Conservation (phyloP, 345 rosid species). For the Salix viminalis region DNA sequence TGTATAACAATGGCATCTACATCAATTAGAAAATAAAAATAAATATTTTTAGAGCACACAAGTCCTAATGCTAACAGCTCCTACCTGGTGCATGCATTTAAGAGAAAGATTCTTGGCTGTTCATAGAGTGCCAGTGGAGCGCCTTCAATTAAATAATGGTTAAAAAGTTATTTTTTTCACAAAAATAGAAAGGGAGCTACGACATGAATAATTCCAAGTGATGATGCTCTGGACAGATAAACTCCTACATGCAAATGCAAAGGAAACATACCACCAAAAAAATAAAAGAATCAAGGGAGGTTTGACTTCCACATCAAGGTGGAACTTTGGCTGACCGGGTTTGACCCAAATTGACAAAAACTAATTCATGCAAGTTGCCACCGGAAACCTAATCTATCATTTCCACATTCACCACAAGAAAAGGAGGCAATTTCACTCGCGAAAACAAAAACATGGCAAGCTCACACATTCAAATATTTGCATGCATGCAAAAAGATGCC, state of each 20-base stretch:
- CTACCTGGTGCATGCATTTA: not conserved
- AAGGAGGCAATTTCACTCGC: not conserved
- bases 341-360: not conserved
- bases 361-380: not conserved
- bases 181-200: not conserved
- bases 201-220: not conserved
- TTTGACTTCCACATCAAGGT: not conserved
- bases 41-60: too few relatives aligned
- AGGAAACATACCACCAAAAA: not conserved
- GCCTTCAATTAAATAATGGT: not conserved
- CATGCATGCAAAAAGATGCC: not conserved
- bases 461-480: not conserved
- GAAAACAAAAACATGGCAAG: not conserved
- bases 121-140: not conserved
- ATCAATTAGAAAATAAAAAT: too few relatives aligned
- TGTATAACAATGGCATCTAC: too few relatives aligned
- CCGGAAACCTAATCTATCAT: not conserved
- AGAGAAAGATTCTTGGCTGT: not conserved
- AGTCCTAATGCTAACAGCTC: not conserved
- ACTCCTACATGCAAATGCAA: not conserved
- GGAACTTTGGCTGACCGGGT: not conserved
- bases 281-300: not conserved
- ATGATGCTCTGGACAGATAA: not conserved
- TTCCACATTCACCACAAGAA: not conserved
- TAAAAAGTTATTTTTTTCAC: not conserved